Evolutionary conservation across 2,329 filamentous ascomycete species (phyloP).

Genomic region (Hymenoscyphus occultus): DNA sequence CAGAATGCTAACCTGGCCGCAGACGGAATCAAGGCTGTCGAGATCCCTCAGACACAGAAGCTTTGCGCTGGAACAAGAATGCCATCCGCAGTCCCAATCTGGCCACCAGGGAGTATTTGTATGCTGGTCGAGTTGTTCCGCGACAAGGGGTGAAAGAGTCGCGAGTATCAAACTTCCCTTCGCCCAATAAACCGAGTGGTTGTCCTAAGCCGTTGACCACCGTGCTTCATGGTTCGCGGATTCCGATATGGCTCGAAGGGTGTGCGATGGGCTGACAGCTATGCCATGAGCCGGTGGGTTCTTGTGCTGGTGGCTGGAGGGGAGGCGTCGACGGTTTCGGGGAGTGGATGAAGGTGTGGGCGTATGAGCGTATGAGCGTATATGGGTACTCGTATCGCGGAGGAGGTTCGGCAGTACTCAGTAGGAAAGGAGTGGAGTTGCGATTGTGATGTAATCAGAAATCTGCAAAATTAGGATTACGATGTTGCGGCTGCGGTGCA

Average conservation of each 20-base stretch:
- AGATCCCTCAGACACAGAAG: conserved; percentile 13
- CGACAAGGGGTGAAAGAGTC: neutral
- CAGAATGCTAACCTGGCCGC: conserved; percentile 3
- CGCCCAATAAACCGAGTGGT: conserved; percentile 1
- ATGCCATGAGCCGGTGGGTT: neutral
- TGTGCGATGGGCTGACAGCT: neutral
- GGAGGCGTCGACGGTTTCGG: neutral
- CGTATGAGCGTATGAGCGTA: too few relatives aligned
- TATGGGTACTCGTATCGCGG: too few relatives aligned
- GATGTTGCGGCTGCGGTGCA: neutral
- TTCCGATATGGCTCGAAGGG: neutral
- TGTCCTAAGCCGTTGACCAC: neutral
- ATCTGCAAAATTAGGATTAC: neutral
- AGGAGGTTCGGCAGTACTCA: neutral
- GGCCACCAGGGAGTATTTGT: neutral
- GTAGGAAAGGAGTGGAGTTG: neutral
- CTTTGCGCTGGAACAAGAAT: conserved; percentile 13
- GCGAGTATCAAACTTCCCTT: neutral
- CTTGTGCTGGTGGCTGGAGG: neutral
- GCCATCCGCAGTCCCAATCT: conserved; percentile 18
- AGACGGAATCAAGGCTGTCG: neutral
- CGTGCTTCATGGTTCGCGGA: conserved; percentile 8
- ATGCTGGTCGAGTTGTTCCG: neutral
- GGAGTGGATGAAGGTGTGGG: too few relatives aligned
- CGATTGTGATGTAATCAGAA: neutral